Evolutionary conservation across 768 basidiomycete species (phyloP).

Genomic region (Lentinula boryana): DNA sequence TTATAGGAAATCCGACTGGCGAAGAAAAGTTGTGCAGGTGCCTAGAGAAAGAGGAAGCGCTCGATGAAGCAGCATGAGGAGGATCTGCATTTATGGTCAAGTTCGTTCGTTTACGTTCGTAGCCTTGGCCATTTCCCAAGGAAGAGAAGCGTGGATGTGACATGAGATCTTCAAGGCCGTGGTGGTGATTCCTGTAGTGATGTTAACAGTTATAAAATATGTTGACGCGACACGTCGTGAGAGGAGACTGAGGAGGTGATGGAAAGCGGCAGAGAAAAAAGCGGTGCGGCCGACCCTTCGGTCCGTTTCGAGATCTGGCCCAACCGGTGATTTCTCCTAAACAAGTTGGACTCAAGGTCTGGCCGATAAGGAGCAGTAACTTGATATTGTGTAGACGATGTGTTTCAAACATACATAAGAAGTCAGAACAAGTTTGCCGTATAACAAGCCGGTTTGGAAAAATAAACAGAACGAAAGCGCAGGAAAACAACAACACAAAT

Average conservation of each 20-base stretch:
- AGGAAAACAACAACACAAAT: too few species aligned
- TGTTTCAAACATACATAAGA: too few species aligned
- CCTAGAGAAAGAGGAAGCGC: not conserved
- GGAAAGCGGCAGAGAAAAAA: not conserved
- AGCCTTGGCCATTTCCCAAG: not conserved
- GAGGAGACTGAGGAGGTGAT: not conserved
- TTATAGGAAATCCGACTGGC: not conserved
- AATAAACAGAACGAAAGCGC: too few species aligned
- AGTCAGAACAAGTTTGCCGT: too few species aligned
- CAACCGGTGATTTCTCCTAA: too few species aligned
- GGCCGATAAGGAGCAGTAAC: too few species aligned
- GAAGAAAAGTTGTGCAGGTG: not conserved
- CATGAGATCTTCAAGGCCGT: not conserved
- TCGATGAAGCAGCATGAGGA: not conserved
- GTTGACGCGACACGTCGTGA: not conserved
- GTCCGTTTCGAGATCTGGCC: too few species aligned
- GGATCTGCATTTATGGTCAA: not conserved
- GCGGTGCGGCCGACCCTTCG: not conserved
- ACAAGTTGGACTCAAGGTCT: too few species aligned
- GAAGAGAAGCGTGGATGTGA: constrained; percentile 4
- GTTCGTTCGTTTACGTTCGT: constrained; percentile 6
- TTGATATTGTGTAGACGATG: too few species aligned
- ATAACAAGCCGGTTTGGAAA: too few species aligned
- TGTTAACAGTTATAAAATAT: not conserved
- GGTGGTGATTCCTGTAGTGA: not conserved